These are phyloP conservation scores for Sclerotinia glacialis DNA, from an alignment of 2,329 filamentous ascomycete genomes.

Conservation along the genomic window DNA sequence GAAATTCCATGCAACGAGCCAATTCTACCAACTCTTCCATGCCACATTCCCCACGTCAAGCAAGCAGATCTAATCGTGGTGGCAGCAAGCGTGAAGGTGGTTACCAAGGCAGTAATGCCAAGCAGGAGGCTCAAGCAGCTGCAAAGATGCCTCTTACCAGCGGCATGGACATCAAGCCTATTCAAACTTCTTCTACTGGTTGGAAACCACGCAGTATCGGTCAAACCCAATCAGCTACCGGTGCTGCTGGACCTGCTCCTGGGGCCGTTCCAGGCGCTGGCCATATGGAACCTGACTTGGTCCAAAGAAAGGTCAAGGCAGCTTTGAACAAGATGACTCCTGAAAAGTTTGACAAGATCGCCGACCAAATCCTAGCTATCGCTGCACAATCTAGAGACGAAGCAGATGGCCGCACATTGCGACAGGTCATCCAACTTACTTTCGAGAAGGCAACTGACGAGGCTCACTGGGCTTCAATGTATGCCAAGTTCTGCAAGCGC, in stretches of 20 bases:
- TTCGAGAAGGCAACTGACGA: conserved; percentile 99
- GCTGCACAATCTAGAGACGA: conserved; percentile 95
- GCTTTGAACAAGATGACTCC: conserved; percentile 99
- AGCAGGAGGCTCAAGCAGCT: conserved; percentile 66
- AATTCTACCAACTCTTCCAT: conserved; percentile 54
- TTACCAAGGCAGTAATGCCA: conserved; percentile 44
- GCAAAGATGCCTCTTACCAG: conserved; percentile 91
- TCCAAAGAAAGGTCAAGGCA: conserved; percentile 98
- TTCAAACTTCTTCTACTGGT: conserved; percentile 67
- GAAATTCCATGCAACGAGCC: conserved; percentile 60
- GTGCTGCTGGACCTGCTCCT: conserved; percentile 45
- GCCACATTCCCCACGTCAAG: conserved; percentile 67
- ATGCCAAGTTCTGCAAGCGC: conserved; percentile 95
- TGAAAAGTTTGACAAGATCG: conserved; percentile 96
- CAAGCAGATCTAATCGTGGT: conserved; percentile 59
- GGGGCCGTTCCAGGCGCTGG: conserved; percentile 47
- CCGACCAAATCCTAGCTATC: conserved; percentile 88
- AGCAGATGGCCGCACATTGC: conserved; percentile 85
- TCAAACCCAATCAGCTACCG: conserved; percentile 41
- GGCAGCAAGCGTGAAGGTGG: conserved; percentile 60
- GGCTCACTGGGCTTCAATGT: conserved; percentile 98
- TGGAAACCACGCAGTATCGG: conserved; percentile 84
- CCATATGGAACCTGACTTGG: conserved; percentile 82
- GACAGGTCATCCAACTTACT: conserved; percentile 97
- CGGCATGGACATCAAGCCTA: conserved; percentile 76